Evolutionary conservation across 129 eudicot genomes (phyloP).

Genomic region (Lactuca saligna): DNA sequence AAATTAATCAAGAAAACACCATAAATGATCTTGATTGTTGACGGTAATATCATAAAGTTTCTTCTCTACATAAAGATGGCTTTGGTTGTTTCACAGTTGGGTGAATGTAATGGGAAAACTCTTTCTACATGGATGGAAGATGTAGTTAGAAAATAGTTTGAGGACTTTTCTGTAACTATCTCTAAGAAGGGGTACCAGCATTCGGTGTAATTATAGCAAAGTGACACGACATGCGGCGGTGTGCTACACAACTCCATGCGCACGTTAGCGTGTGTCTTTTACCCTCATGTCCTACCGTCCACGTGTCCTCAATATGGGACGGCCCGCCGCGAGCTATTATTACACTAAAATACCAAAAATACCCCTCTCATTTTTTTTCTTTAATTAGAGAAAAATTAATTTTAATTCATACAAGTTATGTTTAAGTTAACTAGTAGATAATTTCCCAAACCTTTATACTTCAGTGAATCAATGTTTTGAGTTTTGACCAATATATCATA

Average conservation of each 20-base stretch:
- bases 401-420: too few species aligned
- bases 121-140: not conserved
- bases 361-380: not conserved
- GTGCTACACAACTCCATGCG: constrained; percentile 13
- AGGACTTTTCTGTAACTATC: constrained; percentile 2
- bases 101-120: too few species aligned
- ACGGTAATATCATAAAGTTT: too few species aligned
- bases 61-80: too few species aligned
- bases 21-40: too few species aligned
- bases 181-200: not conserved
- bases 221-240: constrained; percentile 6
- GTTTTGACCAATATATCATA: too few species aligned
- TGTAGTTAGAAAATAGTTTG: not conserved
- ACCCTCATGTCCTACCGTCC: not conserved
- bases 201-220: not conserved
- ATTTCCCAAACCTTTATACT: too few species aligned
- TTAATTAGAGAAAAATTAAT: not conserved
- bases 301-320: constrained; percentile 5
- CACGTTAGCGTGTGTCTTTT: not conserved
- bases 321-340: not conserved
- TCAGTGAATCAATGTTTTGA: too few species aligned
- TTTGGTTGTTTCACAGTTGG: too few species aligned
- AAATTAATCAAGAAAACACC: too few species aligned
- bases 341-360: not conserved
- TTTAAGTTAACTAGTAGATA: too few species aligned